These are phyloP conservation scores for Decorospora gaudefroyi DNA, from an alignment of 2,329 filamentous ascomycete species.

Conservation along the genomic window DNA sequence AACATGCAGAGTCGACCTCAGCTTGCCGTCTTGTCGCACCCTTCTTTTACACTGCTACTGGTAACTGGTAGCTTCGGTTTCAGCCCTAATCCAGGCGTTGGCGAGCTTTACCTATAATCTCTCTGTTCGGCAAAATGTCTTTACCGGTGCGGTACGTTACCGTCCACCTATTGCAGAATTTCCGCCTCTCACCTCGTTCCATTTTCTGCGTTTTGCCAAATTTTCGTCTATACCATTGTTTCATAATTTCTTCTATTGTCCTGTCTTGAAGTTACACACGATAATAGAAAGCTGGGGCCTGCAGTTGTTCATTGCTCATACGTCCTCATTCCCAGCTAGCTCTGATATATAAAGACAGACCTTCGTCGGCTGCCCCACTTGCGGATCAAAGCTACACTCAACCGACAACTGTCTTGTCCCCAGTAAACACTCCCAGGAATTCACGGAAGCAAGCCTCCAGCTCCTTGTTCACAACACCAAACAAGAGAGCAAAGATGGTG, in stretches of 20 bases:
- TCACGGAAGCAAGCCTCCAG: constrained; percentile 3
- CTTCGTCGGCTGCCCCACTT: constrained; percentile 5
- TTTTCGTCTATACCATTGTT: too few relatives aligned
- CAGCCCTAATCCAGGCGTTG: too few relatives aligned
- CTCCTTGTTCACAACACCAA: constrained; percentile 6
- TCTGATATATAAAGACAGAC: constrained; percentile 8
- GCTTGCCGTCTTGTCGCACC: too few relatives aligned
- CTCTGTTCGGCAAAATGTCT: constrained; percentile 24
- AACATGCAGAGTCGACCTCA: too few relatives aligned
- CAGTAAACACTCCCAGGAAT: background rate
- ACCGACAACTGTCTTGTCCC: background rate
- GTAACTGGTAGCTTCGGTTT: too few relatives aligned
- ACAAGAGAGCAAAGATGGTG: constrained; percentile 12
- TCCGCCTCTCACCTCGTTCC: background rate
- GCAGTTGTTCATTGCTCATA: background rate
- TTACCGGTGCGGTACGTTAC: constrained; percentile 35
- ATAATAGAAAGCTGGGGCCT: background rate
- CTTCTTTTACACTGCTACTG: too few relatives aligned
- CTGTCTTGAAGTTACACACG: too few relatives aligned
- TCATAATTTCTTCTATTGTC: background rate
- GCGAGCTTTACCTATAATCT: background rate
- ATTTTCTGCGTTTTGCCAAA: too few relatives aligned
- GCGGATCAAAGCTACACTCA: background rate
- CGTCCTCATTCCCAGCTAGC: background rate
- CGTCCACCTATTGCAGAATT: background rate